Percentiles rank a stretch among this genome's conserved stretches.
Conservation (phyloP, 352 stramenopile species). For the Pythium coloratum region DNA sequence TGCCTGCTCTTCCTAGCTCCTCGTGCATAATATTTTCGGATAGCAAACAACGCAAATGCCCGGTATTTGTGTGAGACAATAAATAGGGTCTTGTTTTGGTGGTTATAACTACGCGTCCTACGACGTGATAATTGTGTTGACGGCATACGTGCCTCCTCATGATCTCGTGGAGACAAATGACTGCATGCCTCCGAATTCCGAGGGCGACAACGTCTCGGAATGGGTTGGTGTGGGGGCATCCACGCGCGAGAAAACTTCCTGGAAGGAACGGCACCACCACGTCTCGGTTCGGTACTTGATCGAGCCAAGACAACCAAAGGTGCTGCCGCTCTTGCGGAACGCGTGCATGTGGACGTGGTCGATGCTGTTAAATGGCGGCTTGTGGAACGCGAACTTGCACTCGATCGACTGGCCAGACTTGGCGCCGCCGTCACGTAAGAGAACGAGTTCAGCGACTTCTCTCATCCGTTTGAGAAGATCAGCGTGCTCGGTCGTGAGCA, state of each 20-base stretch:
- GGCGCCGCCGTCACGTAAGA: conserved; percentile 17
- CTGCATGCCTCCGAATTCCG: not conserved
- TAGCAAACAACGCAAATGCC: no score
- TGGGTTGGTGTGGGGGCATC: conserved; percentile 1
- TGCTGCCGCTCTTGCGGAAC: conserved; percentile 58
- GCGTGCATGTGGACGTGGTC: conserved; percentile 90
- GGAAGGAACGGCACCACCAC: conserved; percentile 86
- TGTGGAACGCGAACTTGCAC: conserved; percentile 83
- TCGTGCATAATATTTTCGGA: no score
- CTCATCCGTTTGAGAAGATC: conserved; percentile 71
- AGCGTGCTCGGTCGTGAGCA: conserved; percentile 58
- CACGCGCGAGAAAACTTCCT: conserved; percentile 60
- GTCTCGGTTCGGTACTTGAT: conserved; percentile 88
- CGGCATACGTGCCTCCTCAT: not conserved
- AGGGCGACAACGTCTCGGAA: not conserved
- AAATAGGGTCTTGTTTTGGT: no score
- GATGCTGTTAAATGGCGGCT: conserved; percentile 88
- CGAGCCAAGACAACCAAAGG: conserved; percentile 60
- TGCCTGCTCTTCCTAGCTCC: no score
- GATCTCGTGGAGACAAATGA: conserved; percentile 13
- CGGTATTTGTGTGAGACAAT: no score
- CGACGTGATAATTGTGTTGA: no score
- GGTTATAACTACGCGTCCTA: no score
- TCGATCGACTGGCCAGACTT: conserved; percentile 20
- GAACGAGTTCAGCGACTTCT: conserved; percentile 54